Base-by-base conservation (phyloP, 176 grass and related monocot genomes). In the Raddia guianensis region DNA sequence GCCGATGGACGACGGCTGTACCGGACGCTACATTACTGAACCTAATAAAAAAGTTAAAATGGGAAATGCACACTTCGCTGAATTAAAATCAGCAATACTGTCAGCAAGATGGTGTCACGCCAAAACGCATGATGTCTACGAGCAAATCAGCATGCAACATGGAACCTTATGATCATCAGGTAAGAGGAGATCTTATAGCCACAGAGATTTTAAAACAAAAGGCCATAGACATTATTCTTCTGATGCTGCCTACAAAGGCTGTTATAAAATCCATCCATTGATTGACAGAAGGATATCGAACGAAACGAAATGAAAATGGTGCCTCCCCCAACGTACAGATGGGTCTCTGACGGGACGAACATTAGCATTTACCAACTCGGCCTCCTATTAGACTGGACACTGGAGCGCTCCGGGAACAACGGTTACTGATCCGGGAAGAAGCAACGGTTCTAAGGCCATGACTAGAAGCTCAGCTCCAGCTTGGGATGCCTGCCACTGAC, bases 221-320 rank as follows among this genome's bases (percentile, higher is more conserved):
- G 51, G 5, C 4, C 10, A 61, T 54, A 58, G 37, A 75, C 52
- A 87, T 90, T 83, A 80, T 90, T 90, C 37, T 65, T 56, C 63
- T 1, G 8, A 42, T 80, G 80, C 70, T 80, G 80, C 70, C 89
- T 52, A 19, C 33, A 42, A 83, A 84, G 84, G 80, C 76, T 46
- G 71, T 80, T 76, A 83, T 80, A 57, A 21, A 75, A 71, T 85
- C 59, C 63, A 59, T 84, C 57, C 84, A 87, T 70, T 70, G 83
- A 76, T 56, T 80, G 71, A 80, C 84, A 76, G 15, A 71, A 74
- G 15, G n/a, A 35, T 15, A 75, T 49, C 7, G 33, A 75, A 40
- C 53, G 60, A 73, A 80, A 85, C 56, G 14, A 70, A 84, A 54
- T 2, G 51, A 12, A 79, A 86, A 69, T 9, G 13, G 32, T n/a